Base-by-base conservation (phyloP, 208 protist genomes). In the Trypanosoma theileri region DNA sequence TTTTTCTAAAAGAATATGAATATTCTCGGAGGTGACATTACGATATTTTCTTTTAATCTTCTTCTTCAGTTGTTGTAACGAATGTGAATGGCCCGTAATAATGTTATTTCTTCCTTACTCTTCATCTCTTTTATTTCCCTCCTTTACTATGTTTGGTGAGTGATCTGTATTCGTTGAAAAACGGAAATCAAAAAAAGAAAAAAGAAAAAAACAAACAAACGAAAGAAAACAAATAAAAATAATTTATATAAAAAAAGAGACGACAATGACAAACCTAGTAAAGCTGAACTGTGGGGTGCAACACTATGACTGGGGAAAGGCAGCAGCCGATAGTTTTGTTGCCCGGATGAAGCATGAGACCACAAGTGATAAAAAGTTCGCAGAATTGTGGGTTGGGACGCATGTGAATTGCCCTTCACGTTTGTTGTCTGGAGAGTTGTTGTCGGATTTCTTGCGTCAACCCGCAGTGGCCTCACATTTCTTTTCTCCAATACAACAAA, bases 351-450 rank as follows among this genome's bases (percentile, higher is more conserved):
- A 90, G 59, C 72, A 77, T 10, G 52, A 86, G 16, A 71, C 79
- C 8, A 28, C 56, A 12, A 53, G 65, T 24, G 78, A 89, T 60
- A 84, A 79, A 59, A 78, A 77, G 59, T 96, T 88, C 75, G 97
- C 97, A 17, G 98, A 99, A 82, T 73, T 99, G 51, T 99, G 98
- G 98, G 97, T 99, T 56, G 98, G 98, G 19, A 98, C 97, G 28
- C 98, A 99, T 72, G 81, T 87, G 1, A 96, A 70, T 50, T 96
- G 88, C 48, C 97, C 97, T 4, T 96, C 96, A 9, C 59, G 66
- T 21, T 45, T 75, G 21, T 48, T 78, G 7, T 67, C 67, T 21
- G 81, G 79, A 16, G 40, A 86, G 62, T 71, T 84, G 66, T 84
- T 94, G n/a, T 56, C 45, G 21, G 84, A 84, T 24, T 91, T 87